Percentiles rank a stretch among this genome's conserved stretches.
These are phyloP conservation scores for Alternaria brassicae DNA, from an alignment of 2,329 filamentous ascomycete species.

Conservation along the genomic window DNA sequence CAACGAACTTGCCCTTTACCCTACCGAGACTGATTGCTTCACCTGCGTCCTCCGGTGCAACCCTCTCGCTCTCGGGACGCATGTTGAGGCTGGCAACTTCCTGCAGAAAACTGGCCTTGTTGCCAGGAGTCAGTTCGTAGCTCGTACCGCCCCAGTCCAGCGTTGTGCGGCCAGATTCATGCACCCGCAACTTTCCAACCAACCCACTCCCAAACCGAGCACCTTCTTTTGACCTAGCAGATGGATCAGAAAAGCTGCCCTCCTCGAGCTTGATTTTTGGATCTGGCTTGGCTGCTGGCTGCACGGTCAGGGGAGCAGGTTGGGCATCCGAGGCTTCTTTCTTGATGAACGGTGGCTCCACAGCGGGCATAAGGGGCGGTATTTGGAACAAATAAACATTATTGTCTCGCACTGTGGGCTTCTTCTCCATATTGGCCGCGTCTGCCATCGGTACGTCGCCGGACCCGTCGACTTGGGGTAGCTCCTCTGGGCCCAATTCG, in stretches of 20 bases:
- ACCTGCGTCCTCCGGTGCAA: constrained; percentile 47
- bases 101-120: constrained; percentile 65
- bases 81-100: constrained; percentile 59
- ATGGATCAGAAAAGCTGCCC: constrained; percentile 29
- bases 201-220: constrained; percentile 59
- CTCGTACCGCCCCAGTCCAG: constrained; percentile 69
- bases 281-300: constrained; percentile 24
- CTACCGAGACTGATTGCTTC: constrained; percentile 65
- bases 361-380: constrained; percentile 67
- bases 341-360: constrained; percentile 53
- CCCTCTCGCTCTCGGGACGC: constrained; percentile 45
- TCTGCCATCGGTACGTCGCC: constrained; percentile 53
- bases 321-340: constrained; percentile 32
- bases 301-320: constrained; percentile 18
- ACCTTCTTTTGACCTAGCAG: constrained; percentile 22
- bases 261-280: constrained; percentile 45
- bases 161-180: constrained; percentile 66
- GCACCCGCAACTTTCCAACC: constrained; percentile 68
- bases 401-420: constrained; percentile 54
- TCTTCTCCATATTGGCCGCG: constrained; percentile 26
- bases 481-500: constrained; percentile 55
- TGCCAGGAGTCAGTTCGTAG: constrained; percentile 64
- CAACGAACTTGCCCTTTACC: constrained; percentile 69
- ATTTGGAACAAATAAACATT: constrained; percentile 70
- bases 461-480: constrained; percentile 44